Percentiles rank a stretch among this genome's conserved stretches.
phyloP scores from a whole-genome alignment of 2,329 filamentous ascomycete genomes.

The Canariomyces notabilis region DNA sequence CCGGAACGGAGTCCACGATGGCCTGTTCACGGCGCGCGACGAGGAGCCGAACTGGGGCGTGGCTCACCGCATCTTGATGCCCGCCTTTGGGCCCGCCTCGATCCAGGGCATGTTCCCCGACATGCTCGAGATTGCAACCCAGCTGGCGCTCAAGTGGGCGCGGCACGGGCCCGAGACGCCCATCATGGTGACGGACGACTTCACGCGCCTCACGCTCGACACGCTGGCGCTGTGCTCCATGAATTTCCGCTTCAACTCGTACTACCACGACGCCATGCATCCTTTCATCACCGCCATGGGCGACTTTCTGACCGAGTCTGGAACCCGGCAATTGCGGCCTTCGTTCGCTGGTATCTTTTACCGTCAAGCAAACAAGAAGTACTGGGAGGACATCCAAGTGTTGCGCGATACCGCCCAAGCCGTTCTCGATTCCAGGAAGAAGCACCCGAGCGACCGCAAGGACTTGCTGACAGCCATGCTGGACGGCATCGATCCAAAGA shows the following conservation, averaged over 20 bases:
- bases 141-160: conserved; percentile 64
- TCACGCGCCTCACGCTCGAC: conserved; percentile 68
- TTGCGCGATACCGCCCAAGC: conserved; percentile 53
- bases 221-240: conserved; percentile 68
- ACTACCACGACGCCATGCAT: conserved; percentile 63
- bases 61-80: conserved; percentile 59
- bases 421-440: conserved; percentile 55
- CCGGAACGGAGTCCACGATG: conserved; percentile 56
- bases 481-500: conserved; percentile 60
- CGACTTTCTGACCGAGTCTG: conserved; percentile 53
- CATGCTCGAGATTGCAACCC: conserved; percentile 63
- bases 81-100: conserved; percentile 63
- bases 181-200: conserved; percentile 61
- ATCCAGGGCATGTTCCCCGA: conserved; percentile 66
- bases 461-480: conserved; percentile 69
- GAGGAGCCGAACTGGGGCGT: conserved; percentile 59
- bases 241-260: conserved; percentile 69
- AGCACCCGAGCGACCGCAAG: conserved; percentile 51
- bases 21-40: conserved; percentile 54
- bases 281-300: conserved; percentile 66
- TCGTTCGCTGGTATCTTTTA: conserved; percentile 51
- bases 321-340: conserved; percentile 41
- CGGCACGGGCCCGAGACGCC: conserved; percentile 52
- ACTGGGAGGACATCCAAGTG: conserved; percentile 48
- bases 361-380: conserved; percentile 45